Base-by-base conservation (phyloP, 768 basidiomycete genomes). In the Mycena amicta region DNA sequence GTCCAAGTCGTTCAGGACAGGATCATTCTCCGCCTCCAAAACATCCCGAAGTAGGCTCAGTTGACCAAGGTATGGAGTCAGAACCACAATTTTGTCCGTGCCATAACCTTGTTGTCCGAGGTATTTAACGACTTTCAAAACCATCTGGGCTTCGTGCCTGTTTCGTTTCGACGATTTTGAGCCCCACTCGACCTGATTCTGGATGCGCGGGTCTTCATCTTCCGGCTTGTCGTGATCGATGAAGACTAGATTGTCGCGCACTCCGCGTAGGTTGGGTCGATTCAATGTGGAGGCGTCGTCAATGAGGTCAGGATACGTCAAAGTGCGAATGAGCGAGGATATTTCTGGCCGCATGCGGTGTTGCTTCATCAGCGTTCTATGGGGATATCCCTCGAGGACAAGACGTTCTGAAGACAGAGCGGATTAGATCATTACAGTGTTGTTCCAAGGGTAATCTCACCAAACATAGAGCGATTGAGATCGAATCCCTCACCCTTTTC, bases 321-420 rank as follows among this genome's bases (percentile, higher is more conserved):
- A 74, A 6, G 73, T 65, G 15, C 88, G 80, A 30, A 90, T 78
- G 23, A 89, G 72, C 0, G 77, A 64, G 5, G 89, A 87, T 13
- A 90, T 89, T 60, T 89, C 87, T 1, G 88, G 89, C 6, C 88
- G 78, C 89, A 90, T 90, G 13, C 89, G 83, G 65, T 89, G 88
- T 59, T 90, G 89, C 43, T 78, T 66, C 0, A 62, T 67, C 18
- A 90, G 79, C 0, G 78, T 83, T 47, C 71, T 62, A 66, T 90
- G 88, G 0, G 88, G 88, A 64, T 84, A 90, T 0, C 79, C 82
- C 57, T 79, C 78, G 11, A 82, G 68, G 20, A 89, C 83, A 1
- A 89, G 78, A 4, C 88, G 83, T 60, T 90, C 47, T 49, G 47
- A 18, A 37, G 8, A 18, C 8, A 5, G 43, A 8, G 43, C 22